Percentiles rank a stretch among this genome's conserved stretches.
Conservation (phyloP, 495 filamentous ascomycete genomes). For the Parathielavia appendiculata region DNA sequence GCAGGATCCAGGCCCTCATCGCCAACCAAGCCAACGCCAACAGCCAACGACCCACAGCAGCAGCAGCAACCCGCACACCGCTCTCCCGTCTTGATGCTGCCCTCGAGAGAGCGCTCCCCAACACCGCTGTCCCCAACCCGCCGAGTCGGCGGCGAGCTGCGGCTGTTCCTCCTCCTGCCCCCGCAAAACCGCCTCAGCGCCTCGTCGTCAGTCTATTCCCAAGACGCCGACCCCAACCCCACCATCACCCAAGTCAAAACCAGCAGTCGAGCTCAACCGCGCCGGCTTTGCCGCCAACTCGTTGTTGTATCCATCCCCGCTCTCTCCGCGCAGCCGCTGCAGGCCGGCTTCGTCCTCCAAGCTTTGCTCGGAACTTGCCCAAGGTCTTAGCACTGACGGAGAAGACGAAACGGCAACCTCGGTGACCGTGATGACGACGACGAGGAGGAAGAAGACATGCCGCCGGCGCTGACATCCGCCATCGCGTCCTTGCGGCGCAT, state of each 20-base stretch:
- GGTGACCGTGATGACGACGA: background rate
- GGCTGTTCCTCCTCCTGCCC: conserved; percentile 3
- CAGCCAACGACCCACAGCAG: background rate
- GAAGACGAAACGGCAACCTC: background rate
- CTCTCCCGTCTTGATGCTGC: background rate
- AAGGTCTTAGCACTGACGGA: background rate
- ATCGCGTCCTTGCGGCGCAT: conserved; percentile 27
- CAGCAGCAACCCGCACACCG: conserved; percentile 1
- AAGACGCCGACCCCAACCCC: conserved; percentile 11
- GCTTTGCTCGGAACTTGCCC: background rate
- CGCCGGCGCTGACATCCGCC: conserved; percentile 11
- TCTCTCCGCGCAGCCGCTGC: background rate
- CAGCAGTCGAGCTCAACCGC: conserved; percentile 15
- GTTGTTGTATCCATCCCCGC: background rate
- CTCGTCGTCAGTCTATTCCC: conserved; percentile 29
- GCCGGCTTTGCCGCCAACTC: conserved; percentile 15
- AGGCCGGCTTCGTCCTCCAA: background rate
- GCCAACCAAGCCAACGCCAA: background rate
- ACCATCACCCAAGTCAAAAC: background rate
- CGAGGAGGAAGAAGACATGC: conserved; percentile 7
- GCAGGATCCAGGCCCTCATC: background rate
- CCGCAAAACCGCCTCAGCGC: conserved; percentile 14
- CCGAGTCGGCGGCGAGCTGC: background rate
- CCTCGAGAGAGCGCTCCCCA: conserved; percentile 6
- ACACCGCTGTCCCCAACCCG: conserved; percentile 3